A percentile compares a stretch with the other conserved stretches of the same genome.
These are phyloP conservation scores for Herpetomonas samuelpessoai DNA, from an alignment of 208 protist species.

Conservation along the genomic window DNA sequence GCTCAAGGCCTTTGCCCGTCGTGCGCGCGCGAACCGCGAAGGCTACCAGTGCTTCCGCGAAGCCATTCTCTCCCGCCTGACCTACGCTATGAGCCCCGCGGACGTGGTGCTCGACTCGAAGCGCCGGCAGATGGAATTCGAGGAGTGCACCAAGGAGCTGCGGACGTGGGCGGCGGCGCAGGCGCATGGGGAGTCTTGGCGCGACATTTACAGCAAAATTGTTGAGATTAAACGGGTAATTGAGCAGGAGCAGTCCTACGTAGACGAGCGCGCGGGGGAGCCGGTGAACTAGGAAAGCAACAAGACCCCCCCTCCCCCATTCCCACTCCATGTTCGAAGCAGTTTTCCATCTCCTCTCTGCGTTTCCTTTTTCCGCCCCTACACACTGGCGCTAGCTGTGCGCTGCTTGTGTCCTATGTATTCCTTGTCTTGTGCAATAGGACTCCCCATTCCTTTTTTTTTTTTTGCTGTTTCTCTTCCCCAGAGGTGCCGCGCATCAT, in stretches of 20 bases:
- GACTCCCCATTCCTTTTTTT: too few species aligned
- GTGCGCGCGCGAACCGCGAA: constrained; percentile 41
- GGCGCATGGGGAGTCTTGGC: constrained; percentile 70
- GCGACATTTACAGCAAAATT: constrained; percentile 73
- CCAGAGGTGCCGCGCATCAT: too few species aligned
- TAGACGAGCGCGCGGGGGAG: constrained; percentile 2
- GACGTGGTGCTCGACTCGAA: constrained; percentile 56
- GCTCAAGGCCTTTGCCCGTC: constrained; percentile 46
- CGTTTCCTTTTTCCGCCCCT: too few species aligned
- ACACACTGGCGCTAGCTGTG: too few species aligned
- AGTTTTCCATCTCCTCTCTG: too few species aligned
- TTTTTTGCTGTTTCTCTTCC: too few species aligned
- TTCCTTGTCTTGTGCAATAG: too few species aligned
- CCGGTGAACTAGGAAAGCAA: neutral
- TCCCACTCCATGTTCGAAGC: too few species aligned
- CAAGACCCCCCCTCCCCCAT: too few species aligned
- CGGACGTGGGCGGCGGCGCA: constrained; percentile 61
- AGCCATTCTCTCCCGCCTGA: constrained; percentile 70
- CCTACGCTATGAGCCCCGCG: constrained; percentile 53
- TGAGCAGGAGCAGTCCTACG: constrained; percentile 42
- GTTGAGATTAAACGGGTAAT: constrained; percentile 67
- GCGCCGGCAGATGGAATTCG: constrained; percentile 76
- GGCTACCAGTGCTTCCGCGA: constrained; percentile 71
- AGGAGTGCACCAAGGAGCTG: constrained; percentile 67
- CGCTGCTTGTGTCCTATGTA: too few species aligned